Base-by-base conservation (phyloP, 2,329 filamentous ascomycete species). In the Xylaria digitata region DNA sequence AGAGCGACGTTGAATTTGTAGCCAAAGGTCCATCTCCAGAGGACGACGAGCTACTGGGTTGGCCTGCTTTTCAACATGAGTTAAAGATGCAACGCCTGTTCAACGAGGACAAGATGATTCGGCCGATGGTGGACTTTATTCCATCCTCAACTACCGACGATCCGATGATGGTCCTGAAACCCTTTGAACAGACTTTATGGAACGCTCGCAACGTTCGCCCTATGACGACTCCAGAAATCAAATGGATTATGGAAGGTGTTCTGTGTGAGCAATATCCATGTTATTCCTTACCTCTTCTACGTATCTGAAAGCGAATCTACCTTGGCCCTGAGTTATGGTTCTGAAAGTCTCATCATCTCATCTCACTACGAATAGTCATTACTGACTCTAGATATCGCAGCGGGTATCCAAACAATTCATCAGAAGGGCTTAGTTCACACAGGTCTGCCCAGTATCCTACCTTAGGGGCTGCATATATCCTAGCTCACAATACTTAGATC, bases 221-320 rank as follows among this genome's bases (percentile, higher is more conserved):
- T 8, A 48, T 58, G 55, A 58, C 55, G 3, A 19, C 43, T 6
- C 23, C 43, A 7, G 55, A 58, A 19, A 58, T 58, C 30, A 58
- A 58, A 46, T 57, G 42, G 54, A 57, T 57, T 2, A 57, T 46
- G 54, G 42, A 46, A 34, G 42, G 42, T 17, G 9, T 57, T 15
- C 5, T 57, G 8, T n/a, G 48, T 50, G 13, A 50, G 48, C 30
- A 49, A 30, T 49, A 26, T 13, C 15, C 13, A 5, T 26, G 7
- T 26, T 49, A 26, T n/a, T 30, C 6, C 26, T 26, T 23, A 1
- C 21, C 15, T 30, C 21, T 26, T 26, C 26, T 15, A 26, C 26
- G 26, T 26, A 26, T 26, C 26, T 26, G 26, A 5, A 26, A 26
- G 26, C 26, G 5, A 26, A 26, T 26, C 26, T 26, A 26, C 5